Conservation (phyloP, 164 flowering plant species). For the Hamamelis virginiana region DNA sequence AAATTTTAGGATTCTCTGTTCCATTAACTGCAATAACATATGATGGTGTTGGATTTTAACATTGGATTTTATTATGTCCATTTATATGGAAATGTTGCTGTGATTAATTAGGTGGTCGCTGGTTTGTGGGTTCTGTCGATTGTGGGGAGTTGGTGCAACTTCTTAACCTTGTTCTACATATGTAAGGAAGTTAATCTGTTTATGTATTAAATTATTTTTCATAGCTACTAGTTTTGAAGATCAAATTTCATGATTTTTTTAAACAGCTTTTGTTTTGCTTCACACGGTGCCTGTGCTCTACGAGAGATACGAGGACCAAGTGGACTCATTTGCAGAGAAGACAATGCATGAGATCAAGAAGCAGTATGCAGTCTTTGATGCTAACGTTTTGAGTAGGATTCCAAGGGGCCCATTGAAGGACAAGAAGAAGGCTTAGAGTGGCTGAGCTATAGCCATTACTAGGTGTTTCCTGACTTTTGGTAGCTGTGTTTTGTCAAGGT, state of each 20-base stretch:
- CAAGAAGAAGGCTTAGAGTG: neutral
- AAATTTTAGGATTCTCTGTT: neutral
- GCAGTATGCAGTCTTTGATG: neutral
- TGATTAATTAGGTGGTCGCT: conserved; percentile 34
- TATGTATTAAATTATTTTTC: neutral
- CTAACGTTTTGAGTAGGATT: neutral
- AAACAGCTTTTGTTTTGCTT: conserved; percentile 29
- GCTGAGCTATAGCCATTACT: conserved; percentile 6
- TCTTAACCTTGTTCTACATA: too few relatives aligned
- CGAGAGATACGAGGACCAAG: too few relatives aligned
- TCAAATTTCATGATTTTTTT: conserved; percentile 1
- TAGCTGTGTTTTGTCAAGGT: conserved; percentile 20
- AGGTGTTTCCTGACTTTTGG: conserved; percentile 29
- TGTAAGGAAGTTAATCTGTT: conserved; percentile 31
- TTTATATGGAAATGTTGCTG: neutral
- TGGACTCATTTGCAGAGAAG: neutral
- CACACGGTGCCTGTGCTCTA: too few relatives aligned
- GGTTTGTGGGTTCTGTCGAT: too few relatives aligned
- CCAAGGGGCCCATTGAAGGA: conserved; percentile 1
- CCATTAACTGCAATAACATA: too few relatives aligned
- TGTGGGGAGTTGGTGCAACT: too few relatives aligned
- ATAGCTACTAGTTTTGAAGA: neutral
- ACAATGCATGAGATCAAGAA: neutral
- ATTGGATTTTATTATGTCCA: neutral
- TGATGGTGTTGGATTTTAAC: too few relatives aligned